Evolutionary conservation across 2,329 filamentous ascomycete species (phyloP).

Genomic region (Tolypocladium tundrense): DNA sequence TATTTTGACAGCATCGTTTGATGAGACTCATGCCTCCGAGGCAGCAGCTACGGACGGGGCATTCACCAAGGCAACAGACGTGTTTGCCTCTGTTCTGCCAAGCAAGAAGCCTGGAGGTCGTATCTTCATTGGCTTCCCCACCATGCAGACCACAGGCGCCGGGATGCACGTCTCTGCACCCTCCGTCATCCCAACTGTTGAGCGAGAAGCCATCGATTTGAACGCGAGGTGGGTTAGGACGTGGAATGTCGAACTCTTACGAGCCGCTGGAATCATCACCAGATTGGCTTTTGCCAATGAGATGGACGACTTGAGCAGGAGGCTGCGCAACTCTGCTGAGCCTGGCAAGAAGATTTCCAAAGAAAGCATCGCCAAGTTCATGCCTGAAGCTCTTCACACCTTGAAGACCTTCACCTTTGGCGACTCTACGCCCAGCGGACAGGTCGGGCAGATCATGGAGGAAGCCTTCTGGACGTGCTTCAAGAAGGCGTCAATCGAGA

Average conservation of each 20-base stretch:
- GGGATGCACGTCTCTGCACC: conserved; percentile 92
- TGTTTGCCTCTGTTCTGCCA: conserved; percentile 85
- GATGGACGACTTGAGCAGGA: conserved; percentile 64
- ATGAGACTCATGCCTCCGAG: conserved; percentile 61
- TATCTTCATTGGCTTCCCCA: conserved; percentile 96
- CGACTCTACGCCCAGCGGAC: conserved; percentile 79
- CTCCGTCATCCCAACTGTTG: conserved; percentile 92
- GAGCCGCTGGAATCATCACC: conserved; percentile 81
- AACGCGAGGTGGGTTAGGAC: conserved; percentile 90
- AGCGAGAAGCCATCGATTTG: conserved; percentile 91
- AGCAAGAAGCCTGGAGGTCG: conserved; percentile 72
- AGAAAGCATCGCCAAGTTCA: conserved; percentile 54
- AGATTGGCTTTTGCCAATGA: conserved; percentile 81
- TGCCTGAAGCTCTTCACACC: conserved; percentile 73
- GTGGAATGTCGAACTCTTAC: conserved; percentile 91
- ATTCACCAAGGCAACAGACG: conserved; percentile 54
- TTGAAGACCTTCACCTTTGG: conserved; percentile 80
- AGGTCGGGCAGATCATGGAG: conserved; percentile 80
- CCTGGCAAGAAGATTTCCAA: conserved; percentile 45
- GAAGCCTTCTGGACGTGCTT: conserved; percentile 95
- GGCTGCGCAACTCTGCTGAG: conserved; percentile 37
- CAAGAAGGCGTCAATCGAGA: conserved; percentile 70
- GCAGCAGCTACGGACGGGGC: conserved; percentile 31
- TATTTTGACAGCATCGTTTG: conserved; percentile 83
- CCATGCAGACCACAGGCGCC: conserved; percentile 89